Base-by-base conservation (phyloP, 306 rosid genomes). In the Bauhinia variegata region DNA sequence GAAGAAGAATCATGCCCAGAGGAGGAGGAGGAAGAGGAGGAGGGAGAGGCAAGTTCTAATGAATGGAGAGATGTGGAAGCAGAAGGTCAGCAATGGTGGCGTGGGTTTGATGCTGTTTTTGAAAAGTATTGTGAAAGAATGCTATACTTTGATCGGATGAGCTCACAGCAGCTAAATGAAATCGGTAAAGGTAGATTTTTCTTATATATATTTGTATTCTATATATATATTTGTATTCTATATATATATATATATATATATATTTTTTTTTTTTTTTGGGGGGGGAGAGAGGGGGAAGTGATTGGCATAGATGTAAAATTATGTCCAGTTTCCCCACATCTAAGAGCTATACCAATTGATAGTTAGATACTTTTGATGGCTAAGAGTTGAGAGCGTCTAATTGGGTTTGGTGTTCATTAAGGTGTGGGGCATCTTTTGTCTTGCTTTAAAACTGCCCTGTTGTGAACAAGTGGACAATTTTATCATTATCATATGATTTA, bases 61-160 rank as follows among this genome's bases (percentile, higher is more conserved):
- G 96, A 93, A 71, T 93, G 98, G 98, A 85, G 95, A 74, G 98
- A 93, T 72, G 91, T 93, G 56, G 98, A 93, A 78, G 98, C 96
- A 14, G 98, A 89, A 77, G 98, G 88, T 50, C 89, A 83, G 63
- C 96, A 80, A 59, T 89, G 98, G 98, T 93, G 97, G 98, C 90
- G 91, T 10, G 98, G 97, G 28, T 83, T 89, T 60, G 98, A 86
- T 73, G 95, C 95, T 67, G 75, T 93, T 34, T 89, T 78, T 72
- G 97, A 93, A 61, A 82, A 83, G 62, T 93, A 93, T 77, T 84
- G 95, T 30, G 95, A 93, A 78, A 73, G 88, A 63, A 93, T 93
- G 98, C 48, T 88, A 33, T 88, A 88, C 76, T 89, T 89, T 69
- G 93, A 93, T 73, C 84, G 88, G 64, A 81, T 86, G 88, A 84